These are phyloP conservation scores for Pseudozyma hubeiensis DNA, from an alignment of 1,284 basidiomycete species.

Conservation along the genomic window DNA sequence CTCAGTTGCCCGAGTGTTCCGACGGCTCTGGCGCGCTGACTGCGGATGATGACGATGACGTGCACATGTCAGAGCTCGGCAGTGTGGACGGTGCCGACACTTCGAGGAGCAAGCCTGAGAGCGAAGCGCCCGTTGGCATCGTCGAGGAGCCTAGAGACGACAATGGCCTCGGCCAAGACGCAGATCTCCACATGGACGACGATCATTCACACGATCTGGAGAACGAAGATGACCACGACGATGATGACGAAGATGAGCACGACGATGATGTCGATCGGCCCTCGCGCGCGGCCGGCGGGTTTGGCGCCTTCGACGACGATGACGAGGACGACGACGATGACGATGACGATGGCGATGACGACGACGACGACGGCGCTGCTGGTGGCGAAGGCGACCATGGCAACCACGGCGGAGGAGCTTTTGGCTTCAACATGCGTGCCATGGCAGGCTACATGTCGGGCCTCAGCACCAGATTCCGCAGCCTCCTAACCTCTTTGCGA, in stretches of 20 bases:
- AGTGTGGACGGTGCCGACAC: slow-evolving; percentile 8
- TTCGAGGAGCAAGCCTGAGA: background rate
- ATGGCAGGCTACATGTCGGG: slow-evolving; percentile 65
- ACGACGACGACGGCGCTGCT: slow-evolving; percentile 37
- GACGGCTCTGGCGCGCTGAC: slow-evolving; percentile 17
- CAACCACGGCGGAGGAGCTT: slow-evolving; percentile 43
- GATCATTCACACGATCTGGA: slow-evolving; percentile 17
- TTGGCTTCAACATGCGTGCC: slow-evolving; percentile 61
- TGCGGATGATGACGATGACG: slow-evolving; percentile 20
- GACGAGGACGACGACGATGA: slow-evolving; percentile 16
- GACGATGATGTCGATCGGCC: slow-evolving; percentile 12
- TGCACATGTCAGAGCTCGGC: slow-evolving; percentile 29
- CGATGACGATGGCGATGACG: slow-evolving; percentile 25
- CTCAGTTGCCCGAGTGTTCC: slow-evolving; percentile 28
- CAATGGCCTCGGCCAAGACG: background rate
- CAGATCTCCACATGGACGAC: slow-evolving; percentile 18
- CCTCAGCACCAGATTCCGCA: slow-evolving; percentile 53
- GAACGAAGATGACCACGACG: slow-evolving; percentile 12
- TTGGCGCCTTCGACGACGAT: slow-evolving; percentile 8
- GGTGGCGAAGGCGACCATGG: slow-evolving; percentile 38
- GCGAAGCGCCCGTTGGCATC: slow-evolving; percentile 9
- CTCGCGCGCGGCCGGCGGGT: background rate
- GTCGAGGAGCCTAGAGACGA: slow-evolving; percentile 21
- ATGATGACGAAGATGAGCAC: slow-evolving; percentile 7
- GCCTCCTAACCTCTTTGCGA: slow-evolving; percentile 56